Evolutionary conservation across 1,284 basidiomycete species (phyloP).

Genomic region (Ganoderma sinense): DNA sequence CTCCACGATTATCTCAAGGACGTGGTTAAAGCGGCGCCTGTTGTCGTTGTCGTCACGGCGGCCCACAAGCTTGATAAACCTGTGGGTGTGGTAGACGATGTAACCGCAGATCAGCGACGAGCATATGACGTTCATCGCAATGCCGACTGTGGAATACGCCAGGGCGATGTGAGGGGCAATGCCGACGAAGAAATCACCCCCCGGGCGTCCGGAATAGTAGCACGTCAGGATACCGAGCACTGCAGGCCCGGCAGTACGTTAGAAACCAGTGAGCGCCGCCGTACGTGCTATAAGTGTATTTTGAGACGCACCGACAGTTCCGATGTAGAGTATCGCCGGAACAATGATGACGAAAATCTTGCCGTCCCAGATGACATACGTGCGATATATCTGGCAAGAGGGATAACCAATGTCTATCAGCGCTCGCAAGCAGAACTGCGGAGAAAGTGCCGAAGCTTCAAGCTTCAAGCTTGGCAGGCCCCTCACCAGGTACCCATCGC

Average conservation of each 20-base stretch:
- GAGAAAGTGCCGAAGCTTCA: not conserved
- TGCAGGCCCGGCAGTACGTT: not conserved
- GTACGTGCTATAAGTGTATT: too few relatives aligned
- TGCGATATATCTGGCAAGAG: constrained; percentile 17
- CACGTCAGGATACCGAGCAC: constrained; percentile 12
- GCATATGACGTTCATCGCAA: constrained; percentile 22
- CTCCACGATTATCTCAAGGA: constrained; percentile 23
- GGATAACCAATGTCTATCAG: not conserved
- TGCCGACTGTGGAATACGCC: constrained; percentile 19
- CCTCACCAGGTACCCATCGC: constrained; percentile 26
- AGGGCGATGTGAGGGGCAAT: constrained; percentile 18
- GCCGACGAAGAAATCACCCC: constrained; percentile 22
- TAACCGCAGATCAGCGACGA: constrained; percentile 23
- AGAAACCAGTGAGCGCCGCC: not conserved
- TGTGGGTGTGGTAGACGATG: constrained; percentile 16
- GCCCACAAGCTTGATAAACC: not conserved
- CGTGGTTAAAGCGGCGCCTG: not conserved
- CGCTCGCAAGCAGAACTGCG: not conserved
- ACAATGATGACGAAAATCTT: constrained; percentile 3
- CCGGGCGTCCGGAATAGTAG: constrained; percentile 15
- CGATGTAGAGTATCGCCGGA: constrained; percentile 15
- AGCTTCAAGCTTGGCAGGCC: too few relatives aligned
- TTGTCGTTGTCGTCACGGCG: not conserved
- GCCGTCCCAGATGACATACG: constrained; percentile 18
- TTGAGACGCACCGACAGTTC: constrained; percentile 13